Evolutionary conservation across 441 rosid species (phyloP).

Genomic region (Gossypium laxum): DNA sequence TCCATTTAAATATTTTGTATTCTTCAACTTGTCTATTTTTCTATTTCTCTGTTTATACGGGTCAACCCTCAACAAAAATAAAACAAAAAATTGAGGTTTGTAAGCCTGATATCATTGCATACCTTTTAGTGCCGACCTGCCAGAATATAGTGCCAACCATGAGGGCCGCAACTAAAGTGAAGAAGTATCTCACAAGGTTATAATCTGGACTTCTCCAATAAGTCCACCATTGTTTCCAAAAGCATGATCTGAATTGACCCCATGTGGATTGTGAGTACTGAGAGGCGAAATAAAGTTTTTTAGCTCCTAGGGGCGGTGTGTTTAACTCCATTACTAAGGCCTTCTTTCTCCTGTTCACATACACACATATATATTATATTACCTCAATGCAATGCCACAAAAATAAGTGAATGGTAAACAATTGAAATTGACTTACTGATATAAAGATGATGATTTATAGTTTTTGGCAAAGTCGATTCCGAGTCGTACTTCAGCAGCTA

Average conservation of each 20-base stretch:
- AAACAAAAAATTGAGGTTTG: no score
- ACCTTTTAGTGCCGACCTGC: slow-evolving; percentile 62
- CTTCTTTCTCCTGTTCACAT: slow-evolving; percentile 51
- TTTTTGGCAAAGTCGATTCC: slow-evolving; percentile 52
- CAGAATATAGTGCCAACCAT: slow-evolving; percentile 65
- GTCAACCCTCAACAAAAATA: no score
- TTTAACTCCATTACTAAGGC: slow-evolving; percentile 55
- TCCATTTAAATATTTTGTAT: no score
- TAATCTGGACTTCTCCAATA: slow-evolving; percentile 95
- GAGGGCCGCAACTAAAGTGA: slow-evolving; percentile 53
- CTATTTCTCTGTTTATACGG: no score
- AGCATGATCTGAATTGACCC: slow-evolving; percentile 81
- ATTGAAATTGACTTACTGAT: slow-evolving; percentile 37
- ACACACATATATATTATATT: neutral
- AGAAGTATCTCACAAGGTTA: slow-evolving; percentile 57
- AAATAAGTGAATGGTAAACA: neutral
- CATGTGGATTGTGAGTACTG: slow-evolving; percentile 44
- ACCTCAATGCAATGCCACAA: neutral
- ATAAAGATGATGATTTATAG: slow-evolving; percentile 41
- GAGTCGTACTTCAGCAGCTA: slow-evolving; percentile 46
- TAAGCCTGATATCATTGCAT: neutral
- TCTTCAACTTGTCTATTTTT: no score
- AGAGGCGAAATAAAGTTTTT: slow-evolving; percentile 50
- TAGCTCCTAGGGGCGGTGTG: slow-evolving; percentile 47
- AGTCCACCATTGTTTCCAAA: slow-evolving; percentile 84